These are phyloP conservation scores for Suillus hirtellus DNA, from an alignment of 768 basidiomycete species.

Conservation along the genomic window DNA sequence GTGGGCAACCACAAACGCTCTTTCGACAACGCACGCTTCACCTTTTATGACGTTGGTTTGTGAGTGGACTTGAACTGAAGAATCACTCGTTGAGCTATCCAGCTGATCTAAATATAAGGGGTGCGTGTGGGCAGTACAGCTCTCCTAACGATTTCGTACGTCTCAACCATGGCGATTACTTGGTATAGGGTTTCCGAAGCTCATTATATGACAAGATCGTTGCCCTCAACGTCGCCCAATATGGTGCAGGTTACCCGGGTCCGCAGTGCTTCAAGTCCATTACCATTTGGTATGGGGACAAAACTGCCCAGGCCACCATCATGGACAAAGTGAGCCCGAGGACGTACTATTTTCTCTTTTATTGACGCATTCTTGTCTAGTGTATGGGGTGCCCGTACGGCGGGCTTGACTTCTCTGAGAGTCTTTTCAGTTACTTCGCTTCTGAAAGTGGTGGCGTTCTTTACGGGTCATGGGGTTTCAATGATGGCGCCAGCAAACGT, in stretches of 20 bases:
- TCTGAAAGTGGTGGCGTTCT: constrained; percentile 50
- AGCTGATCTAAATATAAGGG: constrained; percentile 34
- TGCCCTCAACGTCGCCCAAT: constrained; percentile 42
- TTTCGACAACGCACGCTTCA: constrained; percentile 41
- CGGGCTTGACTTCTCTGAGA: constrained; percentile 68
- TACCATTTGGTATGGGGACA: constrained; percentile 56
- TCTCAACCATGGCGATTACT: constrained; percentile 6
- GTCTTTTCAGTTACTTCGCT: constrained; percentile 64
- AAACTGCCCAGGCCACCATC: constrained; percentile 52
- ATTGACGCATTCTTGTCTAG: constrained; percentile 31
- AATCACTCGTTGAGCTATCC: constrained; percentile 13
- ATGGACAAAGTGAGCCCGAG: constrained; percentile 53
- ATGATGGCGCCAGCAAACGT: constrained; percentile 33
- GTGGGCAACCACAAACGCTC: constrained; percentile 36
- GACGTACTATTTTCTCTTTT: neutral
- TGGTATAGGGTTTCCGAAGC: constrained; percentile 41
- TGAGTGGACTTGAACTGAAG: constrained; percentile 23
- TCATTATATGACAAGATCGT: constrained; percentile 32
- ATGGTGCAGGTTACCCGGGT: constrained; percentile 58
- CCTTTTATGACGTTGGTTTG: constrained; percentile 57
- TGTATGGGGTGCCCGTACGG: constrained; percentile 66
- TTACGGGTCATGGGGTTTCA: constrained; percentile 58
- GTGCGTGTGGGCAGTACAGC: constrained; percentile 53
- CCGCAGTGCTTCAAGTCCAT: constrained; percentile 63
- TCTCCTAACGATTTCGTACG: constrained; percentile 42